Evolutionary conservation across 1,139 yeast species (phyloP).

Genomic region (Maudiozyma humilis): DNA sequence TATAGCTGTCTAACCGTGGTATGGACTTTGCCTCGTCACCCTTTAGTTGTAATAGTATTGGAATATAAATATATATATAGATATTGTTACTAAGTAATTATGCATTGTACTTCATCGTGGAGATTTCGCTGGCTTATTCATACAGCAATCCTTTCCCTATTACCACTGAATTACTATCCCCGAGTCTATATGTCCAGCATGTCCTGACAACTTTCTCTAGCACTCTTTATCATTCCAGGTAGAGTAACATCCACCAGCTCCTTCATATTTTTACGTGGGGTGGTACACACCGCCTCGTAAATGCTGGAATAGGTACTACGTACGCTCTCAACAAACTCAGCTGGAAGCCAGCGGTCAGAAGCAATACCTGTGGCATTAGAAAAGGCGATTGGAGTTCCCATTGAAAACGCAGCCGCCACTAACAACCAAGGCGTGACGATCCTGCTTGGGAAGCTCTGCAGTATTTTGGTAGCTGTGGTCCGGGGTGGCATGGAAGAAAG

Average conservation of each 20-base stretch:
- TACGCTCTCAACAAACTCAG: background rate
- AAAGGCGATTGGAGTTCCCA: slow-evolving; percentile 21
- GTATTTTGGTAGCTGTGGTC: slow-evolving; percentile 11
- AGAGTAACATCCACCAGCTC: background rate
- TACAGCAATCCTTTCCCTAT: background rate
- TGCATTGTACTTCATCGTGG: background rate
- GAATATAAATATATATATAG: too few species aligned
- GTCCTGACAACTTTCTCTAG: slow-evolving; percentile 1
- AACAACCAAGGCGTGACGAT: slow-evolving; percentile 21
- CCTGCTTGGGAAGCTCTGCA: slow-evolving; percentile 24
- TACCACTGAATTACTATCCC: background rate
- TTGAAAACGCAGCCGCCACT: slow-evolving; percentile 17
- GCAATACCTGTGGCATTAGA: slow-evolving; percentile 9
- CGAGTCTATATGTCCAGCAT: background rate
- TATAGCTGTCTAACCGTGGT: too few species aligned
- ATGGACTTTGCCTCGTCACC: background rate
- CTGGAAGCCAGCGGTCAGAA: background rate
- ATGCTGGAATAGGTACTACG: background rate
- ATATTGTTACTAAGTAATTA: background rate
- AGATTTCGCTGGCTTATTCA: background rate
- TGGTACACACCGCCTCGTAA: background rate
- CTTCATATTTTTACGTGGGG: background rate
- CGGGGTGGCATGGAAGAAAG: slow-evolving; percentile 3
- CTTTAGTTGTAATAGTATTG: background rate
- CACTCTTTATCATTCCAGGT: background rate